A percentile compares a stretch with the other conserved stretches of the same genome.
Evolutionary conservation across 2,329 filamentous ascomycete genomes (phyloP).

Genomic region (Fusarium sp.): DNA sequence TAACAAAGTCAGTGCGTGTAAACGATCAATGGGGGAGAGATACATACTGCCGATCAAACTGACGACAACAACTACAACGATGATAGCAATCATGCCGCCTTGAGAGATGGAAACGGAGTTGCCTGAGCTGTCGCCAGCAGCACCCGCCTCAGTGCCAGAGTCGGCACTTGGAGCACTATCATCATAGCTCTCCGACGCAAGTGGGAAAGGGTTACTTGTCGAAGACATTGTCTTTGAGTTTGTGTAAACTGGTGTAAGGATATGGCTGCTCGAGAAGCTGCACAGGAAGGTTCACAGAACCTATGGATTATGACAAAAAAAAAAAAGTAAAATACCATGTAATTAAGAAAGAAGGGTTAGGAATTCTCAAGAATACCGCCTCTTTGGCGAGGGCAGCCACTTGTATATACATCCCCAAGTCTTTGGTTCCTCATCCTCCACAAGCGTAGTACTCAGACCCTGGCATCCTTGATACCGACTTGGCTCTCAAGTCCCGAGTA

Average conservation of each 20-base stretch:
- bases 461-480: constrained; percentile 24
- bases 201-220: constrained; percentile 53
- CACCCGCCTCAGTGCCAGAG: constrained; percentile 68
- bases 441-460: constrained; percentile 14
- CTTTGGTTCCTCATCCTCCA: constrained; percentile 25
- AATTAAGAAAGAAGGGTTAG: constrained; percentile 1
- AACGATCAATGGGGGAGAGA: not conserved
- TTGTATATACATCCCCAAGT: constrained; percentile 40
- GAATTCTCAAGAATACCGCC: not conserved
- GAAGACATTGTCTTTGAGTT: constrained; percentile 51
- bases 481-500: constrained; percentile 26
- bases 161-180: constrained; percentile 50
- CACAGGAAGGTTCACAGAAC: constrained; percentile 34
- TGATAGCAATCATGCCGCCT: constrained; percentile 78
- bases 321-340: constrained; percentile 10
- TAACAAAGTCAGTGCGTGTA: constrained; percentile 20
- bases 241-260: constrained; percentile 8
- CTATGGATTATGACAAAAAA: constrained; percentile 8
- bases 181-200: constrained; percentile 54
- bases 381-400: constrained; percentile 30
- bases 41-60: constrained; percentile 75
- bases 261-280: constrained; percentile 2
- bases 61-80: constrained; percentile 74
- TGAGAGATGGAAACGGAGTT: constrained; percentile 70
- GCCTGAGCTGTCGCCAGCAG: constrained; percentile 69